phyloP scores from a whole-genome alignment of 2,329 filamentous ascomycete species.

The Monosporascus cannonballus region DNA sequence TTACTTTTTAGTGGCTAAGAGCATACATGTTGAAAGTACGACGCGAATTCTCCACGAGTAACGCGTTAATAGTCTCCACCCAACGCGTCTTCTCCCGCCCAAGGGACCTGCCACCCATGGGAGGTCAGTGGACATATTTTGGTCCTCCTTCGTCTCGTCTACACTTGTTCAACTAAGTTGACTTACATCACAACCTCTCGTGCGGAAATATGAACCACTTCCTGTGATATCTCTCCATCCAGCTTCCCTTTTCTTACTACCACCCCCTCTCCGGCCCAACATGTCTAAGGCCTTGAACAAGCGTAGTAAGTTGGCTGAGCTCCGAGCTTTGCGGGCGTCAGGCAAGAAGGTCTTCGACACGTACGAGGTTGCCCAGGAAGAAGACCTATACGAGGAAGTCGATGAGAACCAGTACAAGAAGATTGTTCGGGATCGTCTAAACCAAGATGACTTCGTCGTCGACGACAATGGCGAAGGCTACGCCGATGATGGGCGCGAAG shows the following conservation, averaged over 20 bases:
- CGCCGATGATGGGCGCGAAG: slow-evolving; percentile 90
- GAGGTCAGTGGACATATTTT: background rate
- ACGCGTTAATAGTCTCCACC: background rate
- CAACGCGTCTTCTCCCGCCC: background rate
- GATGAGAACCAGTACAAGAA: slow-evolving; percentile 98
- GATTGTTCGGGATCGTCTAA: slow-evolving; percentile 79
- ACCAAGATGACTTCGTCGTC: slow-evolving; percentile 96
- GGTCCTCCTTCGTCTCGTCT: background rate
- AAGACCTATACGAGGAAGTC: slow-evolving; percentile 88
- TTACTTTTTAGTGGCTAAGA: background rate
- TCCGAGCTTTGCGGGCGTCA: slow-evolving; percentile 75
- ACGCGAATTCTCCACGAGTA: background rate
- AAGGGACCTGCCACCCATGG: background rate
- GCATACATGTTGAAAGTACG: background rate
- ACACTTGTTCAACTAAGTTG: background rate
- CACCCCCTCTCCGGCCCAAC: slow-evolving; percentile 8
- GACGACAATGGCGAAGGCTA: slow-evolving; percentile 98
- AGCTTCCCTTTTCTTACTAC: background rate
- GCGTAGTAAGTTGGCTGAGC: slow-evolving; percentile 62
- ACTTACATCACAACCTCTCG: background rate
- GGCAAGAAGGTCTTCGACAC: slow-evolving; percentile 87
- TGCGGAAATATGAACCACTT: background rate
- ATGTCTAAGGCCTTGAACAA: slow-evolving; percentile 37
- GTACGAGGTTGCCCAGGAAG: slow-evolving; percentile 81
- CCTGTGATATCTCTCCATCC: background rate